Base-by-base conservation (phyloP, 495 filamentous ascomycete genomes). In the Rhypophila decipiens region DNA sequence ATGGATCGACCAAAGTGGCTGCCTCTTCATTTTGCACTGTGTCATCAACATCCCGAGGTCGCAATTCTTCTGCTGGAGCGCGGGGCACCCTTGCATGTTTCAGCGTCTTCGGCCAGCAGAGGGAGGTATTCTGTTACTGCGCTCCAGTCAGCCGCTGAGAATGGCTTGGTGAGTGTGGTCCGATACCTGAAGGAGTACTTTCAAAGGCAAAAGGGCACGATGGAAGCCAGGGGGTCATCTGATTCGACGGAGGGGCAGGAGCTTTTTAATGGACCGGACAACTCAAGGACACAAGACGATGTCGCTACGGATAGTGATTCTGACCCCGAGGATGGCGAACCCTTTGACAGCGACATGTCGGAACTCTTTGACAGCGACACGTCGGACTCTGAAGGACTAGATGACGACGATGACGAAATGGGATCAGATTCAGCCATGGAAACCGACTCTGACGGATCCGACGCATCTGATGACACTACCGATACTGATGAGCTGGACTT, bases 11-110 rank as follows among this genome's bases (percentile, higher is more conserved):
- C 48, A 15, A 4, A 13, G 23, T 51, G 48, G 48, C 34, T 37
- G 18, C 48, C 48, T 23, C 42, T 51, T 11, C 48, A 51, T 15
- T 15, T 38, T 11, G 44, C 45, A 5, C 13, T 53, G 24, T 53
- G 36, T 46, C 20, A 24, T 18, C 18, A 42, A 13, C 21, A 48
- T 20, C 15, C 40, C 19, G 15, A 19, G 17, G 18, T 36, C 11
- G 48, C 48, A 20, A 27, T 45, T n/a, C 35, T 51, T 2, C 48
- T 51, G 13, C 23, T 51, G 5, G 18, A 39, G 18, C 42, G 41
- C 19, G 48, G 48, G n/a, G 48, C 48, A 13, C 42, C 48, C 5
- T 31, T 51, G 22, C 2, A 24, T 27, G 40, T 42, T 5, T 42
- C 40, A 13, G 7, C 27, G 13, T 29, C 4, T 4, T 2, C 21